Base-by-base conservation (phyloP, 2,329 filamentous ascomycete genomes). In the Aspergillus sp. region DNA sequence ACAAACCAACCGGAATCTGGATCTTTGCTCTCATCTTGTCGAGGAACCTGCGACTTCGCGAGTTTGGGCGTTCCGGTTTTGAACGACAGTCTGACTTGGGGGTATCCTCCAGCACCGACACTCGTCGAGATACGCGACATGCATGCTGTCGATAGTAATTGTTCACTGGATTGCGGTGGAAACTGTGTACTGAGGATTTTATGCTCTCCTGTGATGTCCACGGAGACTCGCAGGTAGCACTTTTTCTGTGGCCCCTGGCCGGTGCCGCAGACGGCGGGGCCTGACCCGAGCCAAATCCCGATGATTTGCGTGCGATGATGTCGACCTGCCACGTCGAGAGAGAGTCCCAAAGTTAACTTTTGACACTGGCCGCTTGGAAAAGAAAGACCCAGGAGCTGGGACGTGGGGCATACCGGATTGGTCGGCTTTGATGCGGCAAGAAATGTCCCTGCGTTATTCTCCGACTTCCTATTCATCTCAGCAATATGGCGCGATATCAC, bases 81-180 rank as follows among this genome's bases (percentile, higher is more conserved):
- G 22, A 18, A 9, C 50, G 50, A 11, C 30, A 53, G 26, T 24
- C 38, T 6, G 41, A 36, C 3, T 26, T 26, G 18, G 39, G 9
- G 3, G 39, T n/a, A 6, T 45, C n/a, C n/a, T 42, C 38, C 3
- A 51, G 22, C 18, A 42, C 11, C 11, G 48, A 51, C 4, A 51
- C 38, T 26, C 36, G 48, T 24, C 48, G 48, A 32, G n/a, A 42
- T 17, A 51, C 38, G 17, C 38, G 48, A 51, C 48, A 43, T 17
- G 15, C 48, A 30, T 38, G 38, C 20, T 51, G 38, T 42, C 48
- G 48, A 17, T 51, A 51, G 22, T 51, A 51, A 22, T 51, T 51
- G 38, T 34, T 42, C 48, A 20, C 38, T 17, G 38, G 48, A 17
- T 51, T 51, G 22, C 15, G 38, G 8, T 18, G 22, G 38, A 38